A percentile compares a stretch with the other conserved stretches of the same genome.
phyloP scores from a whole-genome alignment of 345 rosid genomes.

The Heritiera littoralis region DNA sequence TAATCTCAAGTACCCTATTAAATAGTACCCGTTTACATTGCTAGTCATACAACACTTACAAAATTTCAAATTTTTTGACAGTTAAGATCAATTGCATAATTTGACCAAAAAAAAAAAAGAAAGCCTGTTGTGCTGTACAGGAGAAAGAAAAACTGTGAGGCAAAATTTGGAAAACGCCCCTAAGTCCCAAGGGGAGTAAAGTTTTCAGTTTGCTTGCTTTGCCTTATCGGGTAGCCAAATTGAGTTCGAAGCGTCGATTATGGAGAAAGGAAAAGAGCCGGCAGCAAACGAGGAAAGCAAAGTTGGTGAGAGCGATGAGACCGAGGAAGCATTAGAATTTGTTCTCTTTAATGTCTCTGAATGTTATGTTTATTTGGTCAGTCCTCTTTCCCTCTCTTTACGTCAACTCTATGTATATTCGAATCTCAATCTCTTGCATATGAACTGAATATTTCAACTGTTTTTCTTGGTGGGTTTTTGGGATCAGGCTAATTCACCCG shows the following conservation, averaged over 20 bases:
- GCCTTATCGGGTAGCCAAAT: background rate
- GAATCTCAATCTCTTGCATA: conserved; percentile 3
- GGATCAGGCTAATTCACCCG: background rate
- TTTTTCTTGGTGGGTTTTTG: background rate
- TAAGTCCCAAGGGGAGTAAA: background rate
- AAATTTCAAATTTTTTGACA: no score
- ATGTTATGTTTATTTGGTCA: conserved; percentile 89
- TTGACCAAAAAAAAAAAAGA: background rate
- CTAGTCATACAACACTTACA: no score
- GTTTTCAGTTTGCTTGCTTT: background rate
- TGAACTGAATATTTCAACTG: background rate
- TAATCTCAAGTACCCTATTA: no score
- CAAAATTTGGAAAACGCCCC: background rate
- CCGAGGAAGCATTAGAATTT: conserved; percentile 62
- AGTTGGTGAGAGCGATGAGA: conserved; percentile 49
- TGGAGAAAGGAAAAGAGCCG: conserved; percentile 36
- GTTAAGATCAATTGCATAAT: no score
- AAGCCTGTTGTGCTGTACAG: background rate
- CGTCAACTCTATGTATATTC: background rate
- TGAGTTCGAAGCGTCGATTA: conserved; percentile 10
- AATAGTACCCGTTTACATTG: no score
- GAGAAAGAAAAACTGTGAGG: background rate
- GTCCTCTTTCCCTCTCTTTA: conserved; percentile 1
- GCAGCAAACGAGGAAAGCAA: conserved; percentile 16
- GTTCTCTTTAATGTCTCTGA: conserved; percentile 84